Evolutionary conservation across 2,329 filamentous ascomycete species (phyloP).

Genomic region (Alternaria infectoria): DNA sequence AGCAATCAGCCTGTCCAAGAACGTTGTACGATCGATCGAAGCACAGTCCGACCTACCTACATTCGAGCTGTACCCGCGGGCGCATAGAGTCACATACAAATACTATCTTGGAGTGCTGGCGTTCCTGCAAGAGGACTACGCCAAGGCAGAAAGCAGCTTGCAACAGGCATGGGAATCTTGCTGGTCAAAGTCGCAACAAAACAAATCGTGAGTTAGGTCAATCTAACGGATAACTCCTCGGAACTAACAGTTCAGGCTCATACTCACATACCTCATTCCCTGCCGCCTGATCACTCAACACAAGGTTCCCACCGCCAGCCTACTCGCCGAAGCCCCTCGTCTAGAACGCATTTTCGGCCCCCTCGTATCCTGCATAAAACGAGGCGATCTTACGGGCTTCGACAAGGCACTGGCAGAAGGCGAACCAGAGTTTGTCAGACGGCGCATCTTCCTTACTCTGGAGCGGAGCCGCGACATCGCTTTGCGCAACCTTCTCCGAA

Average conservation of each 20-base stretch:
- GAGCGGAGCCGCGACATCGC: slow-evolving; percentile 92
- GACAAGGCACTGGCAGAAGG: slow-evolving; percentile 79
- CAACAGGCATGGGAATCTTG: slow-evolving; percentile 84
- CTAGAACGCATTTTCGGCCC: slow-evolving; percentile 81
- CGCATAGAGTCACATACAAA: slow-evolving; percentile 93
- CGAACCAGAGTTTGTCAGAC: slow-evolving; percentile 91
- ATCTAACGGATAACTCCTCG: slow-evolving; percentile 35
- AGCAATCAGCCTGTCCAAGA: slow-evolving; percentile 85
- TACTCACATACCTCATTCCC: slow-evolving; percentile 92
- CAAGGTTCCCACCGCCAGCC: slow-evolving; percentile 73
- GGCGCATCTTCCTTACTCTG: slow-evolving; percentile 91
- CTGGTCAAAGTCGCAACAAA: slow-evolving; percentile 72
- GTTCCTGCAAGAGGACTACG: slow-evolving; percentile 94
- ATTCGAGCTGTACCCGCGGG: slow-evolving; percentile 79
- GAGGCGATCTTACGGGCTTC: slow-evolving; percentile 82
- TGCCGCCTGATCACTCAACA: slow-evolving; percentile 89
- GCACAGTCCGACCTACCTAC: slow-evolving; percentile 82
- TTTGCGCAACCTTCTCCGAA: slow-evolving; percentile 87
- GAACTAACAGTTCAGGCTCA: slow-evolving; percentile 65
- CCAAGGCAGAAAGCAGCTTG: slow-evolving; percentile 64
- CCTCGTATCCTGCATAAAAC: slow-evolving; percentile 78
- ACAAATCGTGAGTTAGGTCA: slow-evolving; percentile 70
- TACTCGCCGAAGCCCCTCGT: slow-evolving; percentile 77
- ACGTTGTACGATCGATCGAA: slow-evolving; percentile 81
- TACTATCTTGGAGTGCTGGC: slow-evolving; percentile 95